phyloP scores from a whole-genome alignment of 495 filamentous ascomycete species.

The Penicillium pancosmium region DNA sequence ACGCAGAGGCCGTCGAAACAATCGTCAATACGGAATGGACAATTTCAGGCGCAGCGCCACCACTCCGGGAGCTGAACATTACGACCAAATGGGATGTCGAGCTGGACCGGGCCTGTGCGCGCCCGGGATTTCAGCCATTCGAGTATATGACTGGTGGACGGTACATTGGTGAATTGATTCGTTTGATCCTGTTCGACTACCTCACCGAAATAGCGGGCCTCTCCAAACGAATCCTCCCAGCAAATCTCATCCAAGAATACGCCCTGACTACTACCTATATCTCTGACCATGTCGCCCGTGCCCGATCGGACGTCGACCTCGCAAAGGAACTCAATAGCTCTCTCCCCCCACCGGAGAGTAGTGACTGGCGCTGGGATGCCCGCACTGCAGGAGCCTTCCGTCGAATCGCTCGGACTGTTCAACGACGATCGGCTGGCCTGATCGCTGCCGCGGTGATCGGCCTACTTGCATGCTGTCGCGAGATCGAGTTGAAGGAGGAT shows the following conservation, averaged over 20 bases:
- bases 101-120: slow-evolving; percentile 66
- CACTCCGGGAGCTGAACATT: slow-evolving; percentile 63
- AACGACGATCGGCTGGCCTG: slow-evolving; percentile 70
- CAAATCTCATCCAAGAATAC: slow-evolving; percentile 59
- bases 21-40: slow-evolving; percentile 89
- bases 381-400: slow-evolving; percentile 58
- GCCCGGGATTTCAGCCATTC: slow-evolving; percentile 81
- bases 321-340: slow-evolving; percentile 54
- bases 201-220: slow-evolving; percentile 47
- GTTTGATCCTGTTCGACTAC: slow-evolving; percentile 70
- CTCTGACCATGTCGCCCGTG: slow-evolving; percentile 61
- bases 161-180: slow-evolving; percentile 81
- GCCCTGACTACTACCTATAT: slow-evolving; percentile 71
- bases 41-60: slow-evolving; percentile 70
- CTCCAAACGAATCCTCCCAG: slow-evolving; percentile 52
- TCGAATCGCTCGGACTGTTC: slow-evolving; percentile 63
- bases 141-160: slow-evolving; percentile 87
- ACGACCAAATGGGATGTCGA: slow-evolving; percentile 71
- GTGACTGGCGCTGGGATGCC: slow-evolving; percentile 61
- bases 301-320: slow-evolving; percentile 48
- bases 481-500: slow-evolving; percentile 57
- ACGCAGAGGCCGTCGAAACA: slow-evolving; percentile 57
- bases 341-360: slow-evolving; percentile 51
- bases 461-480: slow-evolving; percentile 65
- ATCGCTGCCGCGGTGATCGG: slow-evolving; percentile 72